phyloP scores from a whole-genome alignment of 352 stramenopile species.

The Globisporangium orthogonon region DNA sequence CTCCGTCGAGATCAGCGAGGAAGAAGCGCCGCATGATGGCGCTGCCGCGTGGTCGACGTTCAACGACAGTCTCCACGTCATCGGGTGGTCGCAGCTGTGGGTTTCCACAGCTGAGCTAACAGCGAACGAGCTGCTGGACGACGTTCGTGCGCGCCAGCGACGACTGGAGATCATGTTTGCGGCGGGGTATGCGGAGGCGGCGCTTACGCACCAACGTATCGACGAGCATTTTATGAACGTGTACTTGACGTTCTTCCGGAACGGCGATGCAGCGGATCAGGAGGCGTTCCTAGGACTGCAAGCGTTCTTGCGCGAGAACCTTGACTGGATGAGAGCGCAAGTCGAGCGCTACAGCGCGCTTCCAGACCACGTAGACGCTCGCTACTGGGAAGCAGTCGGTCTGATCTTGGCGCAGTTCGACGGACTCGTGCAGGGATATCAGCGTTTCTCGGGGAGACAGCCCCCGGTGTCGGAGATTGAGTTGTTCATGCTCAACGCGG shows the following conservation, averaged over 20 bases:
- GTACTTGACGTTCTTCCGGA: slow-evolving; percentile 39
- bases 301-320: slow-evolving; percentile 33
- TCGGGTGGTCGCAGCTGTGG: slow-evolving; percentile 55
- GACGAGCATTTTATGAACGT: slow-evolving; percentile 58
- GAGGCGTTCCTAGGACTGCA: slow-evolving; percentile 21
- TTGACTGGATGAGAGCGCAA: slow-evolving; percentile 39
- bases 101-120: slow-evolving; percentile 26
- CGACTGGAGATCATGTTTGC: slow-evolving; percentile 39
- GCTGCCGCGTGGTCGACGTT: slow-evolving; percentile 35
- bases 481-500: slow-evolving; percentile 48
- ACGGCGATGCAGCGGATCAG: slow-evolving; percentile 21
- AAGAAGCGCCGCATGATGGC: background rate
- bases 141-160: slow-evolving; percentile 2
- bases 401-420: slow-evolving; percentile 42
- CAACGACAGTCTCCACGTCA: slow-evolving; percentile 40
- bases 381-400: slow-evolving; percentile 32
- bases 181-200: slow-evolving; percentile 48
- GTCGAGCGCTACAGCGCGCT: slow-evolving; percentile 17
- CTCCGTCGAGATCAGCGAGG: slow-evolving; percentile 6
- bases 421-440: slow-evolving; percentile 40
- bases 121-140: slow-evolving; percentile 16
- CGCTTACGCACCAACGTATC: slow-evolving; percentile 58
- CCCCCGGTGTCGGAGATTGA: slow-evolving; percentile 24
- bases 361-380: slow-evolving; percentile 11
- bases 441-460: slow-evolving; percentile 13